Base-by-base conservation (phyloP, 306 rosid species). In the Albizia julibrissin region DNA sequence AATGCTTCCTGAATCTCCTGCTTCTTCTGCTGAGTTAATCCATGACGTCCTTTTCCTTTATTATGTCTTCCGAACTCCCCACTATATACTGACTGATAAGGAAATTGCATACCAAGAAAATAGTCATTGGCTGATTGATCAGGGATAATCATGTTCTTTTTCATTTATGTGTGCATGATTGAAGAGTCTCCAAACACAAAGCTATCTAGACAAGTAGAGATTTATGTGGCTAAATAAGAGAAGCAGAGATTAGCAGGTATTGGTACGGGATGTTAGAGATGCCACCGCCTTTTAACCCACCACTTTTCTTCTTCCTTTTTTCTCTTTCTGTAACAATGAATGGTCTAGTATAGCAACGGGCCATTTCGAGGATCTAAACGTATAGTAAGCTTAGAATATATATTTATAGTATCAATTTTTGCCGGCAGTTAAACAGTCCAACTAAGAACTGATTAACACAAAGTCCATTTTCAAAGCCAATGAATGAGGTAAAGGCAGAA, bases 1-100 rank as follows among this genome's bases (percentile, higher is more conserved):
- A 95, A 95, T 15, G 99, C 98, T 87, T 95, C 99, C 87, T 71
- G 92, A 61, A 95, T 93, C 85, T 95, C 99, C 49, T 93, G 95
- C 87, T 37, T 89, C 92, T 93, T 93, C 80, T 95, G 95, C 19
- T 77, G 83, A 16, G 88, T 64, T 84, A 95, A 82, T 70, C 92
- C 85, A 84, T 93, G 90, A 37, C 94, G 88, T 56, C 87, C 88
- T 78, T 76, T 87, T 68, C 83, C 89, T 80, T 91, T 95, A 26
- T 80, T 90, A 39, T 77, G 89, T 85, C 84, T 91, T 86, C 92
- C 91, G 40, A 92, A 88, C 34, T 74, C 79, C 49, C 90, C 95
- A 80, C 94, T 77, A 59, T 85, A 87, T 21, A 85, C 78, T 79
- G 92, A 89, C 97, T 93, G 87, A 72, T 37, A 62, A 75, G 14